A percentile compares a stretch with the other conserved stretches of the same genome.
Evolutionary conservation across 768 basidiomycete genomes (phyloP).

Genomic region (Lentinula sp.): DNA sequence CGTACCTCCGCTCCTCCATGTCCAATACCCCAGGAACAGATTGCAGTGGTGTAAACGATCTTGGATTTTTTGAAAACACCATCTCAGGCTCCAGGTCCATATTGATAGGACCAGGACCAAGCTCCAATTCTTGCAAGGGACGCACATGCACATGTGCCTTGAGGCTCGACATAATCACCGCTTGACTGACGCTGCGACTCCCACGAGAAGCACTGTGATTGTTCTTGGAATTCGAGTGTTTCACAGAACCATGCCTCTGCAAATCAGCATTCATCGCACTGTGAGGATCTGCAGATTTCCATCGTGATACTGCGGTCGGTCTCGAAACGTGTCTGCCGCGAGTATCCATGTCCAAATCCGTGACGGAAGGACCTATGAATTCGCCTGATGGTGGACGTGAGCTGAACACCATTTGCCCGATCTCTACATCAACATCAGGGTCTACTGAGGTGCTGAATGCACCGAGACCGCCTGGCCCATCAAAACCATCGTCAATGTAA

Average conservation of each 20-base stretch:
- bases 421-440: neutral
- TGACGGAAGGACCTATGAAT: constrained; percentile 1
- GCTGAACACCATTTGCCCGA: constrained; percentile 2
- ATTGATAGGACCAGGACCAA: neutral
- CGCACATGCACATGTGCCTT: neutral
- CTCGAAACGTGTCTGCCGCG: constrained; percentile 1
- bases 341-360: constrained; percentile 1
- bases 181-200: neutral
- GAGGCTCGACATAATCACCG: constrained; percentile 3
- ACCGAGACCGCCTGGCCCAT: constrained; percentile 1
- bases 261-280: neutral
- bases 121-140: neutral
- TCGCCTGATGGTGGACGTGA: constrained; percentile 3
- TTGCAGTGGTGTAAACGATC: neutral
- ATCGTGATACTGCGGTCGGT: neutral
- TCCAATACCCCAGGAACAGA: constrained; percentile 1
- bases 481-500: constrained; percentile 4
- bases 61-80: constrained; percentile 4
- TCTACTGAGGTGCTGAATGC: constrained; percentile 1
- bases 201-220: neutral
- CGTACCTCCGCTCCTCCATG: neutral
- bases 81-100: constrained; percentile 4
- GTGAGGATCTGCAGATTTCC: constrained; percentile 2
- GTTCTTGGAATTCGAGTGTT: neutral
- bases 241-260: neutral